Base-by-base conservation (phyloP, 2,329 filamentous ascomycete species). In the Cercospora sp. region DNA sequence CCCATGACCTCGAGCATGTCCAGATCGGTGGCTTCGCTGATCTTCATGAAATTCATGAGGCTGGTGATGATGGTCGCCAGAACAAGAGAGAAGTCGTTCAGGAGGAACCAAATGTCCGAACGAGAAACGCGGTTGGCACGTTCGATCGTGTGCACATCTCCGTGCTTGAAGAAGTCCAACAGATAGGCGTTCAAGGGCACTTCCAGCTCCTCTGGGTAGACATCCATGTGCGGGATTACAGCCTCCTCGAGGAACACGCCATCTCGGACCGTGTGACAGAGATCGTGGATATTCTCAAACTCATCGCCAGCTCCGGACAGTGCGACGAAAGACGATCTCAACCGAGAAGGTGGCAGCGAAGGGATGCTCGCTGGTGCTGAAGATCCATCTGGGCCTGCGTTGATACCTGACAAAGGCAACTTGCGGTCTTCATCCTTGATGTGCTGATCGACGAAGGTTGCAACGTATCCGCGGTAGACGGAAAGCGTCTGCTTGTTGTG, bases 91-190 rank as follows among this genome's bases (percentile, higher is more conserved):
- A 89, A 89, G 74, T 90, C 77, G 68, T 92, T 91, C 2, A 93
- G 82, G 1, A 85, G 75, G 73, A 90, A 93, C 91, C 91, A 94
- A 8, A 92, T 83, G 58, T 93, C 89, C 4, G 87, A 86, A 1
- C 81, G 80, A 55, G 86, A 87, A 74, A 94, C 88, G 2, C 85
- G 83, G 75, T 94, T 94, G 31, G 88, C 89, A 0, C 78, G 80
- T 12, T 86, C 85, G 2, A 94, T 80, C 0, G 87, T 85, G 1
- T 82, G 76, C 23, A 89, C 77, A 74, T 90, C 87, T 3, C 90
- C 91, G 72, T 94, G 89, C 77, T 88, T 91, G 83, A 87, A 93
- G 79, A 93, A 94, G 77, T 94, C 90, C 68, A 90, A 87, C 0
- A 94, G 79, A 74, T 91, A 91, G 0, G 88, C 87, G 71, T 92